Evolutionary conservation across 306 rosid genomes (phyloP), one percentile per base, ranked within the genome.

Genomic region (Dryas drummondii): DNA sequence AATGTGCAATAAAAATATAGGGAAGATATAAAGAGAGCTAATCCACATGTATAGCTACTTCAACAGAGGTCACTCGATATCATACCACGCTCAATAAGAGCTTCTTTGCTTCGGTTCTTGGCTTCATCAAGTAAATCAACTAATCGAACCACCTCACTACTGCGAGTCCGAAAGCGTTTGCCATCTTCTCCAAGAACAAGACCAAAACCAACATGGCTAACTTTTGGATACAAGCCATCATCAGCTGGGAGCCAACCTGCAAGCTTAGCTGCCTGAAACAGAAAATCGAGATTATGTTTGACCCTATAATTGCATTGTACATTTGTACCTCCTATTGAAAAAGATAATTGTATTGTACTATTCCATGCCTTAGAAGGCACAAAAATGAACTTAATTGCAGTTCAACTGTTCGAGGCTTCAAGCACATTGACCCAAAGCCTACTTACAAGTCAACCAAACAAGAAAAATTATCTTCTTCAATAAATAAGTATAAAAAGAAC

Each of bases 91-190:
- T 90, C 92, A 52, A 89, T 75, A 60, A 96, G 80, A 76, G 91
- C 84, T 42, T 84, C 52, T 85, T 88, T 92, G 83, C 99, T 87
- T 74, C 96, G 97, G 79, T 22, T 86, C 96, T 96, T 96, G 83
- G 99, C 99, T 84, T 94, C 99, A 73, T 94, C 99, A 53, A 94
- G 99, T 75, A 94, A 87, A 83, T 94, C 99, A 78, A 90, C 92
- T 84, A 96, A 83, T 55, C 97, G 86, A 79, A 96, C 97, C 53
- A 90, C 92, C 82, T 96, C 98, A 66, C 88, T 85, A 79, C 85
- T 86, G 6, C 99, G 90, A 74, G 89, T 96, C 22, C 96, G 89
- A 78, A 96, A 96, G 48, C 97, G 92, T 75, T 90, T 94, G 48
- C 97, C 96, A 76, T 96, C 99, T 66, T 92, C 97, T 48, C 99